Conservation (phyloP, 441 rosid genomes). For the Brassica hybrid region DNA sequence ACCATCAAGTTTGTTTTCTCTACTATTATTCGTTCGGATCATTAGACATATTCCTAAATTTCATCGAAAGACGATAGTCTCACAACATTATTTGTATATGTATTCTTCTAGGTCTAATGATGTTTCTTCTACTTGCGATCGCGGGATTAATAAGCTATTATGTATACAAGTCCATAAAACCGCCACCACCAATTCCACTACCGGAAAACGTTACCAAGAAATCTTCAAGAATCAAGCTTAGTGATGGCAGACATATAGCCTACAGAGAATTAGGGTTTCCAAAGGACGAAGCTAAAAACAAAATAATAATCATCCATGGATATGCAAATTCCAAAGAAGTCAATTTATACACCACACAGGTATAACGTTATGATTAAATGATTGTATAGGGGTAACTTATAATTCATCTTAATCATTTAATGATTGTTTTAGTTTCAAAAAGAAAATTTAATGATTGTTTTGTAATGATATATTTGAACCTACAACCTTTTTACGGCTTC, state of each 20-base stretch:
- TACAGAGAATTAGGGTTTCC: constrained; percentile 72
- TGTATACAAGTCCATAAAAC: constrained; percentile 57
- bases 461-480: not conserved
- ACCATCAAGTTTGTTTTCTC: not conserved
- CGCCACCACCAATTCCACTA: constrained; percentile 59
- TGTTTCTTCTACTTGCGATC: constrained; percentile 43
- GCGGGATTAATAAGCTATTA: constrained; percentile 50
- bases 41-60: not conserved
- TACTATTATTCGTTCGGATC: not conserved
- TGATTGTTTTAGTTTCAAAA: not conserved
- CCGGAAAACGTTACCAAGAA: constrained; percentile 61
- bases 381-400: not conserved
- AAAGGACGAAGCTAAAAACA: constrained; percentile 66
- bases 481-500: not conserved
- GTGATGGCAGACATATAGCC: constrained; percentile 81
- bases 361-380: constrained; percentile 37
- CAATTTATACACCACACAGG: constrained; percentile 59
- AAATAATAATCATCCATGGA: constrained; percentile 68
- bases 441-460: no score
- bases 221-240: constrained; percentile 69
- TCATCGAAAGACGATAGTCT: not conserved
- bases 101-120: constrained; percentile 13
- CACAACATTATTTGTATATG: constrained; percentile 1
- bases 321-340: constrained; percentile 66
- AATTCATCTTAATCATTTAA: not conserved